Evolutionary conservation across 148 eudicot species (phyloP), one percentile per base, ranked within the genome.

Genomic region (Arctostaphylos glauca): DNA sequence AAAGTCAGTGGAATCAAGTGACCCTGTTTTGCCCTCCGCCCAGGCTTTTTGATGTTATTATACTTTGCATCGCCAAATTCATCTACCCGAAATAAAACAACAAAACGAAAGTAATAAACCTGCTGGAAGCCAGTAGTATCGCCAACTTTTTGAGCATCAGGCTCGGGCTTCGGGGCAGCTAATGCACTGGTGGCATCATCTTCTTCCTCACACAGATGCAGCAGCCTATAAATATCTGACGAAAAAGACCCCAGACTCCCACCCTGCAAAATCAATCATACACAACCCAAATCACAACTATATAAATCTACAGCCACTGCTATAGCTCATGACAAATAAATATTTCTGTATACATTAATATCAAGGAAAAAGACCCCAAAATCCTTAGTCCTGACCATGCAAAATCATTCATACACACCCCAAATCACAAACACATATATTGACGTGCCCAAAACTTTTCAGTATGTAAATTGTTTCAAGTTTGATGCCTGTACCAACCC

Each of bases 121-220:
- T 93, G 91, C 82, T 91, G 91, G 81, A 86, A 87, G 81, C 77
- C 71, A 59, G 86, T 74, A 80, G 74, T 81, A 67, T 81, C 62
- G 9, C 82, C 87, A 71, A 83, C 82, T 85, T 90, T 88, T 77
- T 93, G 94, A 55, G 82, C 86, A 86, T 86, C 97, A 48, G 98
- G 99, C 73, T 94, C 98, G 15, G 92, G 87, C 89, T 96, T 96
- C 55, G 95, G 97, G 14, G 93, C 86, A 86, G 92, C 87, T 83
- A 94, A 91, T 70, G 87, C 85, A 84, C 99, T 97, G 50, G 91
- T 94, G 44, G 98, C 99, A 90, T 97, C 98, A 86, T 97, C 99
- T 88, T 97, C 96, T 90, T 97, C 99, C 80, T 93, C 99, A 88
- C 91, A 87, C 25, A 90, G 89, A 80, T 89, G 95, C 87, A 97